Percentiles rank a stretch among this genome's conserved stretches.
phyloP scores from a whole-genome alignment of 768 basidiomycete genomes.

The Mycena vitilis region DNA sequence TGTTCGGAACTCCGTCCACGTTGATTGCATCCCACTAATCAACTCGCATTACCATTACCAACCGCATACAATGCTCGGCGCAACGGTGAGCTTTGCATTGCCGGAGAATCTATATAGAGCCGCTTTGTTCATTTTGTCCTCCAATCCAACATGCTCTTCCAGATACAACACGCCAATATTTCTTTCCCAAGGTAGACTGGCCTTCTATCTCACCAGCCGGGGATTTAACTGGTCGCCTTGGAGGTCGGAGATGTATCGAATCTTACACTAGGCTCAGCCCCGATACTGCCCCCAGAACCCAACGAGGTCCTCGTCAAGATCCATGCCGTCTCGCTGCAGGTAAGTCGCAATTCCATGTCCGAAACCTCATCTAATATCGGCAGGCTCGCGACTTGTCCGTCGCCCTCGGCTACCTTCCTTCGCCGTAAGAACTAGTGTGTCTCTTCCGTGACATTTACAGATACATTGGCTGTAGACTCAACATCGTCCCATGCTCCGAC shows the following conservation, averaged over 20 bases:
- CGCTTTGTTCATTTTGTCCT: too few species aligned
- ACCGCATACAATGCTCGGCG: too few species aligned
- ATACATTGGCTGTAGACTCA: not conserved
- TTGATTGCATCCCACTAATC: too few species aligned
- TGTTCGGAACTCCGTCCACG: too few species aligned
- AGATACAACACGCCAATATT: conserved; percentile 1
- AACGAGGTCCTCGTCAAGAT: conserved; percentile 55
- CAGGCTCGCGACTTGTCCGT: conserved; percentile 1
- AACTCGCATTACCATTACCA: too few species aligned
- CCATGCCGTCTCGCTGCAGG: conserved; percentile 55
- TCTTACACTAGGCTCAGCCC: not conserved
- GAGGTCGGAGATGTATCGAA: not conserved
- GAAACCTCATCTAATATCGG: not conserved
- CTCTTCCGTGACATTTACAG: not conserved
- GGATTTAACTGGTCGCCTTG: not conserved
- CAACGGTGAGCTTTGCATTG: too few species aligned
- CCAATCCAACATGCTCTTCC: not conserved
- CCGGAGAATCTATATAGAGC: too few species aligned
- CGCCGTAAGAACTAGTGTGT: not conserved
- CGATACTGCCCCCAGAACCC: conserved; percentile 39
- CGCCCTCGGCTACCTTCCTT: not conserved
- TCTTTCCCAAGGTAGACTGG: conserved; percentile 2
- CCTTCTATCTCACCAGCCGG: not conserved
- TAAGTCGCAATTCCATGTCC: conserved; percentile 48
- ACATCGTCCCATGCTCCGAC: not conserved